Percentiles rank a stretch among this genome's conserved stretches.
Evolutionary conservation across 1,139 yeast species (phyloP).

Genomic region (Spathaspora sp.): DNA sequence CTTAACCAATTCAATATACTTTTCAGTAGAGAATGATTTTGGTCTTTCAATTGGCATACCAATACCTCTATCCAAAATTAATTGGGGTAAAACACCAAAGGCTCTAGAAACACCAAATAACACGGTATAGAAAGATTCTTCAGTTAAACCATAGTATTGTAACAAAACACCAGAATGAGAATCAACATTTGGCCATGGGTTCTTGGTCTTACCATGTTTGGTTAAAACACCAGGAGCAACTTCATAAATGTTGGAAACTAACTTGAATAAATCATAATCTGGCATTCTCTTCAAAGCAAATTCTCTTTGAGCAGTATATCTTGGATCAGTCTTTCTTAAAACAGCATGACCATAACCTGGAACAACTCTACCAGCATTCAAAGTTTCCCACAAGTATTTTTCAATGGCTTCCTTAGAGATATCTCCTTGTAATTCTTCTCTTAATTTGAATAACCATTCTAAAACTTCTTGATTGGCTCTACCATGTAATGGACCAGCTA

Average conservation of each 20-base stretch:
- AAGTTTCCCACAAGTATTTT: conserved; percentile 87
- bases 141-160: conserved; percentile 95
- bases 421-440: conserved; percentile 70
- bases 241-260: conserved; percentile 87
- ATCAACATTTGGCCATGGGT: conserved; percentile 99
- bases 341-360: conserved; percentile 99
- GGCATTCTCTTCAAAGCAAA: conserved; percentile 97
- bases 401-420: conserved; percentile 74
- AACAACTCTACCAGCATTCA: conserved; percentile 90
- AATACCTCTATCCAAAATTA: conserved; percentile 92
- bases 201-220: conserved; percentile 97
- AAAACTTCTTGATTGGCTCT: conserved; percentile 98
- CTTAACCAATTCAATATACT: conserved; percentile 62
- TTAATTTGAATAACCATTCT: conserved; percentile 86
- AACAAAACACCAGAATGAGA: conserved; percentile 96
- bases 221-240: conserved; percentile 95
- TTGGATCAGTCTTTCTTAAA: conserved; percentile 94
- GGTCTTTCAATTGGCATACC: conserved; percentile 98
- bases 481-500: conserved; percentile 98
- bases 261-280: conserved; percentile 87
- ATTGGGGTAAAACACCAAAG: conserved; percentile 94
- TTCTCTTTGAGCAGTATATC: conserved; percentile 96
- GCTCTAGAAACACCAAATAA: conserved; percentile 98
- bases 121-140: conserved; percentile 95
- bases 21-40: conserved; percentile 84